Base-by-base conservation (phyloP, 2,329 filamentous ascomycete genomes). In the Tolypocladium capitatum region DNA sequence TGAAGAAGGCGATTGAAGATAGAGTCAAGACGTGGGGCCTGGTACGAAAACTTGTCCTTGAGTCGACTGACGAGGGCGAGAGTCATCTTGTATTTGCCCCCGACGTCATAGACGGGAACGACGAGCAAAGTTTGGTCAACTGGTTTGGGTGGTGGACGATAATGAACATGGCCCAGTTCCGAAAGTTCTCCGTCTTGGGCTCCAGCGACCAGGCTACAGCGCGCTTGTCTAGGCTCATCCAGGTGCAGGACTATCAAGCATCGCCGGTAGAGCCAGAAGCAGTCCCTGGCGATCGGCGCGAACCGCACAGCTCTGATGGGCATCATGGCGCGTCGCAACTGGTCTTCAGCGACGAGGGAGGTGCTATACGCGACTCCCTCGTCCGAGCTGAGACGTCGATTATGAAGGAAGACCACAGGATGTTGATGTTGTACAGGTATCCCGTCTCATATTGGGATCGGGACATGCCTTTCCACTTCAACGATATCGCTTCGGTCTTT, bases 91-190 rank as follows among this genome's bases (percentile, higher is more conserved):
- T 74, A 2, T 72, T 69, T 56, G 73, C 72, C 0, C 69, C 70
- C 14, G 55, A 64, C 4, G 59, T 52, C 1, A 74, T 83, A 42
- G 71, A 80, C 48, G 66, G 70, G 1, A 75, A 76, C 47, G 78
- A 83, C 51, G 80, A 83, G 56, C 74, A 80, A 55, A 79, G 73
- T 48, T 63, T 83, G 28, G 70, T 82, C 10, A 77, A 80, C 51
- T 81, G 76, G 73, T 83, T 81, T 57, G 76, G 74, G 1, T 75
- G 68, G 60, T 83, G 78, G 79, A 67, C 76, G 1, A 63, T 68
- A 31, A 50, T 60, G 48, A 70, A 72, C 30, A 56, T 77, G 33
- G 71, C 79, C 48, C 61, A 63, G 36, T 76, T 71, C 54, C 71
- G 76, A 31, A 72, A 69, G 34, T 81, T 82, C 53, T 63, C 66